A percentile compares a stretch with the other conserved stretches of the same genome.
Conservation (phyloP, 2,329 filamentous ascomycete species). For the Trichocomaceae sp. region DNA sequence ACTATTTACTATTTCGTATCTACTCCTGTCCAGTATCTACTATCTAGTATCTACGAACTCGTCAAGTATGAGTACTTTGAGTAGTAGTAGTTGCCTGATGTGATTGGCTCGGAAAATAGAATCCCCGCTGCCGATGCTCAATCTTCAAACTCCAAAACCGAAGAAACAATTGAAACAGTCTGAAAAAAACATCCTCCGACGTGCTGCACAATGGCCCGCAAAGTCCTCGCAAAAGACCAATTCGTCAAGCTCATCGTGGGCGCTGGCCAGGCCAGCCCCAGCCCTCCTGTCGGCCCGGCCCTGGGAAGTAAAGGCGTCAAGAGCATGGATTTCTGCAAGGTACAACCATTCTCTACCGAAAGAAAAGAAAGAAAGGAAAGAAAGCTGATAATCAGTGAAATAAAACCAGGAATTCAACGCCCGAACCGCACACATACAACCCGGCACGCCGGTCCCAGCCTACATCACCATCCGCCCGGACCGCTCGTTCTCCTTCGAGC, state of each 20-base stretch:
- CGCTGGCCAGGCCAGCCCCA: slow-evolving; percentile 88
- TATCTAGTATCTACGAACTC: no score
- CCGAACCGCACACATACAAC: slow-evolving; percentile 72
- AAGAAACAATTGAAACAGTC: no score
- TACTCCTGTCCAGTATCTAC: no score
- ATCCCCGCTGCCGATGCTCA: neutral
- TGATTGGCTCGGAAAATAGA: neutral
- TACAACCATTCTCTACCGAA: slow-evolving; percentile 31
- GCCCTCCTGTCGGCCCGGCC: slow-evolving; percentile 91
- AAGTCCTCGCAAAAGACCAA: slow-evolving; percentile 54
- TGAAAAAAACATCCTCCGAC: neutral
- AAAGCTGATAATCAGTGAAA: neutral
- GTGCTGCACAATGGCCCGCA: slow-evolving; percentile 42
- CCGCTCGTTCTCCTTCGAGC: slow-evolving; percentile 84
- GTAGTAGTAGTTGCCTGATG: no score
- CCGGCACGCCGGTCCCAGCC: slow-evolving; percentile 81
- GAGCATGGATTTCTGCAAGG: slow-evolving; percentile 99
- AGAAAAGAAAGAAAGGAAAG: no score
- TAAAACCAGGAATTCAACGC: slow-evolving; percentile 96
- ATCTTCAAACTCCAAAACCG: no score
- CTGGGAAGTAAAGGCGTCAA: slow-evolving; percentile 97
- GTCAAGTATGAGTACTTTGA: no score
- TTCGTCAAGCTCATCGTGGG: slow-evolving; percentile 97
- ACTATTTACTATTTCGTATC: no score
- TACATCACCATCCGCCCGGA: slow-evolving; percentile 89